Base-by-base conservation (phyloP, 768 basidiomycete species). In the Rhizopogon vesiculosus region DNA sequence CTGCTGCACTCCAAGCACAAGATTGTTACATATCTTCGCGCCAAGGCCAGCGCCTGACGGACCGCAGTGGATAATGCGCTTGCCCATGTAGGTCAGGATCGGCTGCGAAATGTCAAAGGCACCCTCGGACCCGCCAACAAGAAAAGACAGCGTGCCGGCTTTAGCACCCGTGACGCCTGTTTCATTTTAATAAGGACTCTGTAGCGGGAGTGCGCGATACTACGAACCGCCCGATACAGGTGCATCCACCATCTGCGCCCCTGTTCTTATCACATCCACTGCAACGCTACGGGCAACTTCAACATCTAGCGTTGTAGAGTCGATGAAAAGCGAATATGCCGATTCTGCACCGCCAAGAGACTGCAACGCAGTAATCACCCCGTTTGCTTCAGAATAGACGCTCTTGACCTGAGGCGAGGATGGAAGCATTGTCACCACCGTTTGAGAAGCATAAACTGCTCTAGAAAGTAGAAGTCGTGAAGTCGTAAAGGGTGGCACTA, bases 21-120 rank as follows among this genome's bases (percentile, higher is more conserved):
- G 75, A 68, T 95, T 95, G 71, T 94, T 95, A 73, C 91, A 93
- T 39, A 95, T 92, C 74, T 95, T 95, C 2, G 92, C 91, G 1
- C 83, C 91, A 9, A 95, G 72, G 0, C 93, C 93, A 3, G 88
- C 78, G 10, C 93, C 91, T 4, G 88, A 88, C 7, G 80, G 75
- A 1, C 93, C 93, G 67, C 93, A 95, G 67, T 93, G 80, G 44
- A 94, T 87, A 56, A 90, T 84, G 8, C 86, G 83, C 57, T 78
- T 80, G 6, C 93, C 93, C 93, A 96, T 95, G 52, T 76, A 66
- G 16, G 79, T 69, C 28, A 95, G 78, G 43, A 81, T 72, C 4
- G 87, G 83, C 35, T 78, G 72, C 10, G 87, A 83, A 19, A 71
- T 72, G 25, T 73, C 62, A 67, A 85, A 93, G 18, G 82, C 77